Evolutionary conservation across 441 rosid species (phyloP), one percentile per base, ranked within the genome.

Genomic region (Pelargonium australe): DNA sequence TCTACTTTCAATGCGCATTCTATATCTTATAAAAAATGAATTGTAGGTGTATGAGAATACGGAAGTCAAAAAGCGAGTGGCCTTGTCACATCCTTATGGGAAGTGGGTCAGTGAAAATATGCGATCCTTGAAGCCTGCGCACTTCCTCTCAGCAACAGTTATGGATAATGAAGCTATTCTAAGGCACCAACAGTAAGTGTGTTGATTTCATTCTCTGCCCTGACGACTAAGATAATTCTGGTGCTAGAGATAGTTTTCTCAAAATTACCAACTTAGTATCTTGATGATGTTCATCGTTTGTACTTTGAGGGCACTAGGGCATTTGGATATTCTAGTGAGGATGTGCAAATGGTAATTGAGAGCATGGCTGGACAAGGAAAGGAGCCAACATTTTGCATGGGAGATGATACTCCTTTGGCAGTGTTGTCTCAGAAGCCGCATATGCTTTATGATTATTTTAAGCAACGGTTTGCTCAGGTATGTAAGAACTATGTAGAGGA

Each of bases 401-500:
- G 96, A 9, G 96, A 90, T 81, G 96, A 90, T 80, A 87, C 82
- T 81, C 98, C 96, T 2, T 70, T 92, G 73, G 97, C 96, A 65
- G 82, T 84, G 65, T 71, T 95, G 81, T 95, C 98, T 70, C 99
- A 86, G 73, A 92, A 73, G 82, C 82, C 95, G 10, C 99, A 95
- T 66, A 82, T 92, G 97, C 95, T 95, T 73, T 95, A 85, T 55
- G 99, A 95, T 84, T 95, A 95, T 77, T 95, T 95, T 73, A 95
- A 95, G 86, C 99, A 95, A 84, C 88, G 99, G 71, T 95, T 95
- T 90, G 99, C 99, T 7, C 99, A 95, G 99, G 99, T 90, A 72
- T 75, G 76, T 64, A 63, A 31, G 41, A 63, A 63, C 10, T 31
- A 6, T 31, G 65, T n/a, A 16, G 43, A 63, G 34, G 34, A 14